A percentile compares a stretch with the other conserved stretches of the same genome.
These are phyloP conservation scores for Hibiscus trionum DNA, from an alignment of 345 rosid genomes.

Conservation along the genomic window DNA sequence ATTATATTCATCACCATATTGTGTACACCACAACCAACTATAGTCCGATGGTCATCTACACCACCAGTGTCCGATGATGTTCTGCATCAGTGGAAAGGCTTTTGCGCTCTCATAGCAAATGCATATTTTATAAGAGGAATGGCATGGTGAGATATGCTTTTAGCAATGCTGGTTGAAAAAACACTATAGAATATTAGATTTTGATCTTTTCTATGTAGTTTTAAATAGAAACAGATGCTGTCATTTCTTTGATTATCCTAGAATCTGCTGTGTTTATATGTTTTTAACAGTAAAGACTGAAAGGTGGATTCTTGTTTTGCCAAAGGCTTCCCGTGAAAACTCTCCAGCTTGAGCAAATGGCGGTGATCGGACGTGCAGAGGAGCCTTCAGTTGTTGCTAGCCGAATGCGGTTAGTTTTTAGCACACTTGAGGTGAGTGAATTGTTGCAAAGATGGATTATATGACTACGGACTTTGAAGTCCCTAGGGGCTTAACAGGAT, in stretches of 20 bases:
- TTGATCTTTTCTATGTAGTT: background rate
- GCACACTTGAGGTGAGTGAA: slow-evolving; percentile 79
- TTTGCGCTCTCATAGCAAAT: slow-evolving; percentile 85
- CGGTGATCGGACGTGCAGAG: slow-evolving; percentile 65
- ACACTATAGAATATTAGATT: background rate
- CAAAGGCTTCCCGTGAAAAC: slow-evolving; percentile 86
- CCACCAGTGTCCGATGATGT: slow-evolving; percentile 60
- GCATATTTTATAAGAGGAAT: slow-evolving; percentile 75
- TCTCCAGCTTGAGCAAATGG: slow-evolving; percentile 94
- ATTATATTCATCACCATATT: slow-evolving; percentile 81
- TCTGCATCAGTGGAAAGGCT: slow-evolving; percentile 72
- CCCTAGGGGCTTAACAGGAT: background rate
- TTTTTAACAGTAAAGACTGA: background rate
- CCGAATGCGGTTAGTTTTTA: slow-evolving; percentile 73
- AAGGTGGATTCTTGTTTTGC: background rate
- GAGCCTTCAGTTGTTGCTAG: slow-evolving; percentile 89
- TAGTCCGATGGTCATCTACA: slow-evolving; percentile 77
- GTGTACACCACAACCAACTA: slow-evolving; percentile 91
- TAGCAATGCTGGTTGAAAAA: background rate
- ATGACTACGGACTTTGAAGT: background rate
- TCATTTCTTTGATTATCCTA: background rate
- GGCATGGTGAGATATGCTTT: slow-evolving; percentile 69
- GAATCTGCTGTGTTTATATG: background rate
- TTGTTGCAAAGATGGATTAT: background rate
- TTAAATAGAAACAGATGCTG: background rate